A percentile compares a stretch with the other conserved stretches of the same genome.
phyloP scores from a whole-genome alignment of 148 eudicot species.

The Fagopyrum tataricum region DNA sequence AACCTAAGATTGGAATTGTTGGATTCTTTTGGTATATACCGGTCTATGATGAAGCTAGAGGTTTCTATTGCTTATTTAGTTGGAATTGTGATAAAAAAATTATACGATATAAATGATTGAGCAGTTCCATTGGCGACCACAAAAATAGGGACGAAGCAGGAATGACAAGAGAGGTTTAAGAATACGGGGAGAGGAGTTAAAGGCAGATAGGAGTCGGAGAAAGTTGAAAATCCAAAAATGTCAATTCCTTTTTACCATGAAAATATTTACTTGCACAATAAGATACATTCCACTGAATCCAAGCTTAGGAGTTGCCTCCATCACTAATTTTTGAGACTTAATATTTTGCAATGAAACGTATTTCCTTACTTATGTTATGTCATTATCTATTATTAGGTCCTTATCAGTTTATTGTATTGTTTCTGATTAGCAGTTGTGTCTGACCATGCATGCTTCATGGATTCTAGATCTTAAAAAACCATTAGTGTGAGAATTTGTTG shows the following conservation, averaged over 20 bases:
- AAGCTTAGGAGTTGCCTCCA: slow-evolving; percentile 27
- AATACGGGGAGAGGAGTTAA: slow-evolving; percentile 42
- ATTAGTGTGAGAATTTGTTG: neutral
- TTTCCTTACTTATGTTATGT: neutral
- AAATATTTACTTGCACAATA: slow-evolving; percentile 43
- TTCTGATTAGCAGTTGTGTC: neutral
- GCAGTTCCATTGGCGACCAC: slow-evolving; percentile 39
- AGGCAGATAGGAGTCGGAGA: slow-evolving; percentile 52
- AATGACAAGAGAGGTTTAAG: slow-evolving; percentile 75
- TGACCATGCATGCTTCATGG: neutral
- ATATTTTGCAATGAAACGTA: neutral
- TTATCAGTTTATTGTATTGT: slow-evolving; percentile 2
- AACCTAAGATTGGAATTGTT: neutral
- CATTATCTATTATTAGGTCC: too few species aligned
- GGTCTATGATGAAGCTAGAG: neutral
- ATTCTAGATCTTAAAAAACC: neutral
- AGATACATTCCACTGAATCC: slow-evolving; percentile 32
- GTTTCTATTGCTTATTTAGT: neutral
- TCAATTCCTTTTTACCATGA: slow-evolving; percentile 57
- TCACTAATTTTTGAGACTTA: neutral
- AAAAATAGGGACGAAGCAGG: slow-evolving; percentile 62
- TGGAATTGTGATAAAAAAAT: slow-evolving; percentile 7
- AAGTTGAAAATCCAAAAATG: slow-evolving; percentile 57
- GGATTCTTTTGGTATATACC: neutral
- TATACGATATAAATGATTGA: slow-evolving; percentile 38